phyloP scores from a whole-genome alignment of 1,139 yeast genomes.

The Diutina siamensis region DNA sequence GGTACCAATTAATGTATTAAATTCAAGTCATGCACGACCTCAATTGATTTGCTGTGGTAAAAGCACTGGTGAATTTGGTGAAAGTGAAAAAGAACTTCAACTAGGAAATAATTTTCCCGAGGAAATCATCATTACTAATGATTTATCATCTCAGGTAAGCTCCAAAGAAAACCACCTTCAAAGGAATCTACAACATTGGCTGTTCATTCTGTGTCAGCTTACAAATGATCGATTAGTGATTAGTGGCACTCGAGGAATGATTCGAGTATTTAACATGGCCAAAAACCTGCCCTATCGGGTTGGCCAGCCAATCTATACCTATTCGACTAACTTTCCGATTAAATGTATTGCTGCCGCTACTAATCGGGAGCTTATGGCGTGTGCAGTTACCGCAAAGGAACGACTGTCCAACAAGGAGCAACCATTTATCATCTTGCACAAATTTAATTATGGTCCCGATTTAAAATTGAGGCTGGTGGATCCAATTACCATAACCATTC shows the following conservation, averaged over 20 bases:
- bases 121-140: constrained; percentile 9
- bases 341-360: constrained; percentile 66
- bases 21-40: constrained; percentile 36
- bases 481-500: constrained; percentile 67
- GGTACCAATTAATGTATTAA: constrained; percentile 1
- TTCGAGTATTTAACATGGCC: constrained; percentile 44
- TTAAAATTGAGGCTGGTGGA: constrained; percentile 23
- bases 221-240: constrained; percentile 51
- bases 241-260: constrained; percentile 63
- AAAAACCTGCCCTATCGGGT: constrained; percentile 23
- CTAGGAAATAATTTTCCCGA: constrained; percentile 25
- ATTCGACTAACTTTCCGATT: constrained; percentile 63
- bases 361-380: constrained; percentile 54
- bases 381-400: constrained; percentile 76
- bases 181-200: constrained; percentile 40
- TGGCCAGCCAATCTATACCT: constrained; percentile 61
- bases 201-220: constrained; percentile 52
- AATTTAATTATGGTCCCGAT: constrained; percentile 17
- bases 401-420: constrained; percentile 61
- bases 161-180: constrained; percentile 15
- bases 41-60: constrained; percentile 54
- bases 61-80: constrained; percentile 57
- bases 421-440: constrained; percentile 65
- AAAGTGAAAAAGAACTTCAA: constrained; percentile 18
- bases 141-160: constrained; percentile 9